Base-by-base conservation (phyloP, 768 basidiomycete species). In the Russula earlei region DNA sequence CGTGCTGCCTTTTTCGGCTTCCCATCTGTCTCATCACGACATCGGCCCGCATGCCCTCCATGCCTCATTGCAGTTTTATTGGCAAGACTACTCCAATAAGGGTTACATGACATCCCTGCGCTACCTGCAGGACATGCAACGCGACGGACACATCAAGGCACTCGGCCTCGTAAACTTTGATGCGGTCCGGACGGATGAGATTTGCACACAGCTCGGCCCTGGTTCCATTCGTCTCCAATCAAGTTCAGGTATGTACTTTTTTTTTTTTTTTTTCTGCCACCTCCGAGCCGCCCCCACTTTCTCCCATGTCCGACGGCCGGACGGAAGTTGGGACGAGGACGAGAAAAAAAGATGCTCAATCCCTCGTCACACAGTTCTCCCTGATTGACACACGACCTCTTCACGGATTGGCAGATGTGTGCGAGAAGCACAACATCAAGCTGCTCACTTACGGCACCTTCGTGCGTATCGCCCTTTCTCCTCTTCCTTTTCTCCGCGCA, bases 121-220 rank as follows among this genome's bases (percentile, higher is more conserved):
- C 29, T 71, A 81, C 59, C 73, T 91, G 6, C 72, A 75, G 17
- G 77, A 82, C 57, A 68, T 91, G n/a, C 80, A 78, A 62, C 62
- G 69, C 1, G 77, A 82, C 52, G 82, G 81, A 4, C 66, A 77
- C 58, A 84, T 90, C 60, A 70, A 75, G 19, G 75, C 80, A 15
- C 75, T 91, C 24, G 89, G 89, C 2, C 72, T 91, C 41, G 86
- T 85, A 68, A 91, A 91, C 67, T 91, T 91, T 62, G 88, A 91
- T 68, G 70, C 87, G 0, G 75, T 77, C 43, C 75, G 78, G 46
- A 86, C 82, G 37, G 84, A 88, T 65, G 87, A 91, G 67, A 87
- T 91, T 50, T 91, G 90, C 69, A 80, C 83, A 15, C 75, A 79
- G 45, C 70, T 89, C 22, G 87, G 85, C 5, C 79, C 81, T 1